These are phyloP conservation scores for Collybiopsis confluens DNA, from an alignment of 768 basidiomycete species.

Conservation along the genomic window DNA sequence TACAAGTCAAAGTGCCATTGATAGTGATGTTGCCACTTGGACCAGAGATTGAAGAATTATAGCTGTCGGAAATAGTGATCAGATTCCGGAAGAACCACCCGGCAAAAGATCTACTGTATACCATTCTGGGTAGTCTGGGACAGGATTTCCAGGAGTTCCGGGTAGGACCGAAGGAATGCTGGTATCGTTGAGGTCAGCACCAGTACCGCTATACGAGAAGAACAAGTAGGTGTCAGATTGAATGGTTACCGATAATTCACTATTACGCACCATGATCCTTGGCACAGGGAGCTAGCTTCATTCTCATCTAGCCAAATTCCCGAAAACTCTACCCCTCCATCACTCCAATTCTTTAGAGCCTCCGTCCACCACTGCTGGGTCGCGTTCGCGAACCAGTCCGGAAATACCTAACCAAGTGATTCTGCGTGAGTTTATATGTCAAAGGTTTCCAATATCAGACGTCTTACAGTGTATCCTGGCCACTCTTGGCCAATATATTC, in stretches of 20 bases:
- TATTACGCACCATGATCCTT: conserved; percentile 45
- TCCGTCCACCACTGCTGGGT: conserved; percentile 60
- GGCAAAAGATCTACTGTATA: conserved; percentile 17
- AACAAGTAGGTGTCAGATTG: background rate
- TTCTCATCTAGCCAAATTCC: conserved; percentile 75
- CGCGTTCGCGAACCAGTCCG: conserved; percentile 57
- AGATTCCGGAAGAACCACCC: background rate
- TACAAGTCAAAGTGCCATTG: conserved; percentile 58
- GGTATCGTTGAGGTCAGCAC: conserved; percentile 51
- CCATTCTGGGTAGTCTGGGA: conserved; percentile 70
- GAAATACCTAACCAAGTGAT: conserved; percentile 38
- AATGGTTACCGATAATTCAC: conserved; percentile 3
- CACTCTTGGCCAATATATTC: conserved; percentile 74
- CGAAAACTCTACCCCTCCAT: conserved; percentile 50
- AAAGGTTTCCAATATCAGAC: background rate
- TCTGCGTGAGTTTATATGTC: too few species aligned
- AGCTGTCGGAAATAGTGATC: conserved; percentile 37
- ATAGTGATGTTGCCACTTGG: conserved; percentile 74
- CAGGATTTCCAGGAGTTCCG: conserved; percentile 48
- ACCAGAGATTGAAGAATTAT: conserved; percentile 57
- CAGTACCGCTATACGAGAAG: conserved; percentile 44
- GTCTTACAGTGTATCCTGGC: conserved; percentile 68
- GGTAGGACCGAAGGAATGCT: conserved; percentile 46
- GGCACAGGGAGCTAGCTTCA: conserved; percentile 60
- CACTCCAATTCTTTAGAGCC: conserved; percentile 50